Base-by-base conservation (phyloP, 176 grass and related monocot genomes). In the Carex pumila region DNA sequence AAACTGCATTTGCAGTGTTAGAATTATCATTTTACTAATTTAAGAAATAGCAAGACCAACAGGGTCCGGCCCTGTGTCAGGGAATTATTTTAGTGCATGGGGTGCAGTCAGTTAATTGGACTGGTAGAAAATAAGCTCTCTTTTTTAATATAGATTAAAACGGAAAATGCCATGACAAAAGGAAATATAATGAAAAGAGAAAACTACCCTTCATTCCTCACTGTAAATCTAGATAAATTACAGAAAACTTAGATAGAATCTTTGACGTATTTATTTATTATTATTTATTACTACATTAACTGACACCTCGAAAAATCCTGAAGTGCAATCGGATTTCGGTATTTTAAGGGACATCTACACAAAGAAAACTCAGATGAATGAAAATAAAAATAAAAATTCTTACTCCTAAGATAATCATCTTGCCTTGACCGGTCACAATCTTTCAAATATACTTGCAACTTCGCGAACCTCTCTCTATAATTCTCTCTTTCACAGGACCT, bases 331-430 rank as follows among this genome's bases (percentile, higher is more conserved):
- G 56, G 25, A 7, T 29, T 75, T 88, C 59, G 88, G 75, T 57
- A 78, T 31, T 25, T 5, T 31, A 11, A 0, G 17, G 17, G 3
- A 10, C 3, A 65, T 12, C n/a, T 71, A 19, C 52, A 3, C 9
- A n/a, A 66, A 12, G 43, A 89, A 29, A 80, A 83, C 82, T 89
- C 57, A 77, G 12, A 56, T 31, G 22, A 14, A 36, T 81, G 18
- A 52, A 45, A 32, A 37, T 5, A 47, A 85, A 74, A 78, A 50
- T 66, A 47, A 85, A 74, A 78, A 50, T 66, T 21, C 91, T 91
- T 98, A 98, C 92, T 98, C 85, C 54, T 86, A 62, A 98, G 69
- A 65, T 95, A 98, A 56, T 92, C 92, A 88, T 98, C 95, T 79
- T 98, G 92, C 41, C 79, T 87, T 84, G 95, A 95, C 67, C 87